Percentiles rank a stretch among this genome's conserved stretches.
These are phyloP conservation scores for Backusella circina DNA, from an alignment of 192 early-diverging fungal species.

Conservation along the genomic window DNA sequence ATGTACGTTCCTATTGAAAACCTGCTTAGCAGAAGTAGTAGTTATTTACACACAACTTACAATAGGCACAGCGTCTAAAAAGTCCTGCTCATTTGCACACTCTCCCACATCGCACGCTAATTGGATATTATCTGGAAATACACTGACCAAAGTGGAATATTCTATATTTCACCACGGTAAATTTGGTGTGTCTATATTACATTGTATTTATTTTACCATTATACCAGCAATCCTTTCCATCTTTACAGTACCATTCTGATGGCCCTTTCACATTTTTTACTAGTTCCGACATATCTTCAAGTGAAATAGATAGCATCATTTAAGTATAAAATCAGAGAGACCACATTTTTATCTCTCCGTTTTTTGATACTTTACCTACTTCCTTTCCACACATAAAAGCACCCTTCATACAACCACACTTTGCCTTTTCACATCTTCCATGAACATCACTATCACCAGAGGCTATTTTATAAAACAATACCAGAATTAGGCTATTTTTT, in stretches of 20 bases:
- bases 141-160: constrained; percentile 31
- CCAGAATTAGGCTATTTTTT: background rate
- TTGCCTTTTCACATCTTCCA: constrained; percentile 59
- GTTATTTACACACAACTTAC: constrained; percentile 10
- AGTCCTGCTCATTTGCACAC: constrained; percentile 51
- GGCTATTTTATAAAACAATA: background rate
- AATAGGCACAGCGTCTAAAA: constrained; percentile 27
- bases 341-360: background rate
- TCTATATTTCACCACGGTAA: background rate
- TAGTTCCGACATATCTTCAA: constrained; percentile 32
- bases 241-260: constrained; percentile 33
- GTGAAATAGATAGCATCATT: background rate
- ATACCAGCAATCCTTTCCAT: constrained; percentile 36
- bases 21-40: background rate
- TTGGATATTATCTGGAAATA: constrained; percentile 53
- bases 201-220: constrained; percentile 14
- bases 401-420: constrained; percentile 72
- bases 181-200: background rate
- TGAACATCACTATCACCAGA: constrained; percentile 25
- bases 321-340: too few species aligned
- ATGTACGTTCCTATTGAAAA: constrained; percentile 21
- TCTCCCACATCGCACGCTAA: constrained; percentile 78
- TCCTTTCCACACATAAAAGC: constrained; percentile 81
- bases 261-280: constrained; percentile 33
- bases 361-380: constrained; percentile 26